A percentile compares a stretch with the other conserved stretches of the same genome.
phyloP scores from a whole-genome alignment of 345 rosid species.

The Eucalyptus globulus region DNA sequence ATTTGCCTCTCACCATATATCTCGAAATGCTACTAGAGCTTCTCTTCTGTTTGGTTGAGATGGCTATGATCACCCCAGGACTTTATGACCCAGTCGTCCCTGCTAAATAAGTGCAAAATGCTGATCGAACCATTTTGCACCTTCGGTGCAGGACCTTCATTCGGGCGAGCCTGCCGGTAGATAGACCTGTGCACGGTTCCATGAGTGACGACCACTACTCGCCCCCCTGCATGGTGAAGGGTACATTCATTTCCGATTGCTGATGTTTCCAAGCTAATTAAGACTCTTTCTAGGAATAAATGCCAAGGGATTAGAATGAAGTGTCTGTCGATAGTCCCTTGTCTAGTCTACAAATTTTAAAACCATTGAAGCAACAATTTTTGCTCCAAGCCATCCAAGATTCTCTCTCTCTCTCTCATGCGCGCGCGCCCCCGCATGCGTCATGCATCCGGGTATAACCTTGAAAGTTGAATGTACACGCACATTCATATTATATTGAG shows the following conservation, averaged over 20 bases:
- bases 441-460: neutral
- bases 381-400: neutral
- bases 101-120: neutral
- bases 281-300: neutral
- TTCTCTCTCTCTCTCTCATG: neutral
- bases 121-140: constrained; percentile 39
- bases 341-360: neutral
- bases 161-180: constrained; percentile 49
- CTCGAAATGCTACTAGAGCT: neutral
- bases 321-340: neutral
- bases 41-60: neutral
- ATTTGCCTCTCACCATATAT: neutral
- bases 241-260: neutral
- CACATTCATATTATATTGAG: neutral
- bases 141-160: constrained; percentile 15
- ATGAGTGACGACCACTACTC: constrained; percentile 56
- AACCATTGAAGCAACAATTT: neutral
- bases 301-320: neutral
- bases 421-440: neutral
- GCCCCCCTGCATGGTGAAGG: constrained; percentile 27
- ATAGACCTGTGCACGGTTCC: constrained; percentile 68
- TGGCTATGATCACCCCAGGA: neutral
- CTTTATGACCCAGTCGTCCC: neutral
- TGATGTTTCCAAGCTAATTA: neutral
- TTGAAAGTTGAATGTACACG: neutral